These are phyloP conservation scores for Hirschioporus abietinus DNA, from an alignment of 768 basidiomycete genomes.

Conservation along the genomic window DNA sequence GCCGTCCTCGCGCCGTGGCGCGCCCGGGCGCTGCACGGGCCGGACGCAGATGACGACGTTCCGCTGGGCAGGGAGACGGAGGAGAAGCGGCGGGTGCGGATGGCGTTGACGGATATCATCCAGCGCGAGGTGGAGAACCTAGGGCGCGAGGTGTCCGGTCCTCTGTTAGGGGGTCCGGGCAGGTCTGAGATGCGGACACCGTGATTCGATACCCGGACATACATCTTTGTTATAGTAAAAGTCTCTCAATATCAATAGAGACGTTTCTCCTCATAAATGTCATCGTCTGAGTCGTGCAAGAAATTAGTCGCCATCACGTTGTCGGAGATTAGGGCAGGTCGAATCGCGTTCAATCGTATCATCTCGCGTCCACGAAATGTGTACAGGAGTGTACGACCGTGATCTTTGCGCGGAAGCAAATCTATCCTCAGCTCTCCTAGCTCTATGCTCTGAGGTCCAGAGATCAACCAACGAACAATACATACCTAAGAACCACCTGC, in stretches of 20 bases:
- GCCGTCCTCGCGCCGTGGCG: background rate
- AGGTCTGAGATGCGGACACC: background rate
- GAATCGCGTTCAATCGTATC: background rate
- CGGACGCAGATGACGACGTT: background rate
- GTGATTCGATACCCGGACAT: background rate
- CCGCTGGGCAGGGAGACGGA: conserved; percentile 4
- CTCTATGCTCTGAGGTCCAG: too few relatives aligned
- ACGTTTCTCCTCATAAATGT: too few relatives aligned
- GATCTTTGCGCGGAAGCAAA: too few relatives aligned
- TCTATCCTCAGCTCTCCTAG: too few relatives aligned
- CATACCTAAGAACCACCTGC: too few relatives aligned
- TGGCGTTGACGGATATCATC: conserved; percentile 25
- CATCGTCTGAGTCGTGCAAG: too few relatives aligned
- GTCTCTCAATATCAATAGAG: too few relatives aligned
- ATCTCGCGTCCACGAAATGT: too few relatives aligned
- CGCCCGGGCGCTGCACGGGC: background rate
- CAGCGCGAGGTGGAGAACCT: conserved; percentile 25
- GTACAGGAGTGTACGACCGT: too few relatives aligned
- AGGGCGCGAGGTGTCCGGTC: conserved; percentile 18
- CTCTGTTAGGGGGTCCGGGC: background rate
- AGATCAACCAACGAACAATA: too few relatives aligned
- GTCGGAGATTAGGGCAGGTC: background rate
- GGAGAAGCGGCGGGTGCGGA: conserved; percentile 19
- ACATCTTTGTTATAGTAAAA: too few relatives aligned
- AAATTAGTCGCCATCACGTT: background rate